Evolutionary conservation across 352 stramenopile species (phyloP).

Genomic region (Globisporangium echinulatum): DNA sequence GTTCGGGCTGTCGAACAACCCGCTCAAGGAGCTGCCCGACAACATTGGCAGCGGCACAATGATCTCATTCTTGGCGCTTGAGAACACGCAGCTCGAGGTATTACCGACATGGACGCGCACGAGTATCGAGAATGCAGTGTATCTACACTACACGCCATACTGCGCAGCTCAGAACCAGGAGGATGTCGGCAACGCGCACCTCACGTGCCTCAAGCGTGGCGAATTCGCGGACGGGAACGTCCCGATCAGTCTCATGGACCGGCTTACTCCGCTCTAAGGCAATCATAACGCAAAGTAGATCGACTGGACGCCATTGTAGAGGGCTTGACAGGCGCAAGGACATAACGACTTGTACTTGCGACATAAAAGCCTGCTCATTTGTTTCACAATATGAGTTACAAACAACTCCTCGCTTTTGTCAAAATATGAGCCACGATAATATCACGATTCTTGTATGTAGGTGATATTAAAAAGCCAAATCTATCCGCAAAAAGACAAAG

Average conservation of each 20-base stretch:
- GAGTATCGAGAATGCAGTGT: not conserved
- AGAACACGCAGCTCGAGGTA: constrained; percentile 1
- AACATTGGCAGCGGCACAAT: not conserved
- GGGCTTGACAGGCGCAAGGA: no score
- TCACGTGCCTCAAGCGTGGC: not conserved
- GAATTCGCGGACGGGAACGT: not conserved
- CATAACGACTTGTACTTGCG: no score
- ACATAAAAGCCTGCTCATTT: no score
- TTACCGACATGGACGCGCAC: not conserved
- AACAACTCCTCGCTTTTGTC: no score
- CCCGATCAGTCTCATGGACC: not conserved
- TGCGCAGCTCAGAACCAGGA: not conserved
- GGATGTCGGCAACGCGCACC: not conserved
- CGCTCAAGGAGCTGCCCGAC: not conserved
- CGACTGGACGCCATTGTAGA: no score
- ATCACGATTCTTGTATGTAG: no score
- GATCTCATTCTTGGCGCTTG: not conserved
- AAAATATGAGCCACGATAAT: no score
- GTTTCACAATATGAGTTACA: no score
- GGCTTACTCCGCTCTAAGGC: no score
- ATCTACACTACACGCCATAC: constrained; percentile 1
- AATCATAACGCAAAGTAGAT: no score
- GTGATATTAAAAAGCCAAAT: no score
- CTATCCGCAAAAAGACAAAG: no score
- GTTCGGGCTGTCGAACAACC: not conserved